phyloP scores from a whole-genome alignment of 2,329 filamentous ascomycete genomes.

The Xylaria sp. region DNA sequence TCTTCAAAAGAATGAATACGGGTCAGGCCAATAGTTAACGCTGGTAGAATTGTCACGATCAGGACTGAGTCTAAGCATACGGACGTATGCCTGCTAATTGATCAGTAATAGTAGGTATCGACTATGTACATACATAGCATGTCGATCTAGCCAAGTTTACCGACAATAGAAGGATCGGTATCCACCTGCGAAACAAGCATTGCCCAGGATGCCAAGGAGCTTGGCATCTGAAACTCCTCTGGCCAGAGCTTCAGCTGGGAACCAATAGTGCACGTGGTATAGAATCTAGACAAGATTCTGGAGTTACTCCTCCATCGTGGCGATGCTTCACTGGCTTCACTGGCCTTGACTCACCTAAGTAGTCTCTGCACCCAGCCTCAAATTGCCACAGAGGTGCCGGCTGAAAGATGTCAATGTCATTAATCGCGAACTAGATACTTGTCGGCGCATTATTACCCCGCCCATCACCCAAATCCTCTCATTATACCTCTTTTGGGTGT shows the following conservation, averaged over 20 bases:
- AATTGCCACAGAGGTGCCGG: slow-evolving; percentile 9
- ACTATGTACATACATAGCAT: not conserved
- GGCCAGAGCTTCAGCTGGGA: not conserved
- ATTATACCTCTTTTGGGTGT: too few relatives aligned
- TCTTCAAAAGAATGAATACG: not conserved
- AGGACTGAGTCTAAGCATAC: not conserved
- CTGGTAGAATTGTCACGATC: not conserved
- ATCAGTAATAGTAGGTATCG: not conserved
- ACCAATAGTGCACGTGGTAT: not conserved
- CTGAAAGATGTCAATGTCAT: slow-evolving; percentile 10
- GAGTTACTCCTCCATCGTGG: not conserved
- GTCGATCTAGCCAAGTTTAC: not conserved
- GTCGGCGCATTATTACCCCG: slow-evolving; percentile 3
- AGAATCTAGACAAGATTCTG: too few relatives aligned
- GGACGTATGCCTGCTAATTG: not conserved
- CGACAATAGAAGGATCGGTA: not conserved
- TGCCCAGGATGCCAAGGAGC: slow-evolving; percentile 11
- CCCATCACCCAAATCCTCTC: not conserved
- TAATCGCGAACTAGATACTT: not conserved
- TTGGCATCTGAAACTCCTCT: slow-evolving; percentile 31
- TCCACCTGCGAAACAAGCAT: slow-evolving; percentile 3
- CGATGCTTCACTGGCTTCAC: not conserved
- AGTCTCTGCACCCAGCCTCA: slow-evolving; percentile 20
- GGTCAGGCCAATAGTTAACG: not conserved
- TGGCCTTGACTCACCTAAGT: not conserved